Conservation (phyloP, 495 filamentous ascomycete genomes). For the Penicillium subrubescens region DNA sequence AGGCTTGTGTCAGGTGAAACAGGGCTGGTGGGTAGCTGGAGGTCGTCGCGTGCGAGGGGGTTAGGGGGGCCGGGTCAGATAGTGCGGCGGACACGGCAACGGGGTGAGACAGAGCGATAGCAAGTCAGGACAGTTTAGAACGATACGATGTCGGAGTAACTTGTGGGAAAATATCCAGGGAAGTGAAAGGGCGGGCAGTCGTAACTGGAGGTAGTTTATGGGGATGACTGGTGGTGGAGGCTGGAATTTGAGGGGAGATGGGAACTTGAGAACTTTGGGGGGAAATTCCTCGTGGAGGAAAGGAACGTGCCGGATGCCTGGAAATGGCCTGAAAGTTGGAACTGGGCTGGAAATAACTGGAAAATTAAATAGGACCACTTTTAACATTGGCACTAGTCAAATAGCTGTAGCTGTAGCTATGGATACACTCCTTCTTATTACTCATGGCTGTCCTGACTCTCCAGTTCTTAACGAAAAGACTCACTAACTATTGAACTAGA, state of each 20-base stretch:
- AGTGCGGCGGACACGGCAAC: neutral
- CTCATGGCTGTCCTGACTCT: neutral
- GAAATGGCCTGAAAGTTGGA: neutral
- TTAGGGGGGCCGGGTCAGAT: neutral
- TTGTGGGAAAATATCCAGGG: neutral
- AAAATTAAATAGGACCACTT: no score
- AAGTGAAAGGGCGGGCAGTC: neutral
- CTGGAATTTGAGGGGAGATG: slow-evolving; percentile 26
- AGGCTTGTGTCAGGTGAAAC: neutral
- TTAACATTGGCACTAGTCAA: no score
- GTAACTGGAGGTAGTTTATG: neutral
- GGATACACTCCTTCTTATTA: neutral
- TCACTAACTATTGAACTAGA: neutral
- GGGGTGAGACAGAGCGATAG: neutral
- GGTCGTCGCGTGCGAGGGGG: neutral
- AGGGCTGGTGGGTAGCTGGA: neutral
- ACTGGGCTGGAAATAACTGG: neutral
- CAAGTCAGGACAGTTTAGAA: neutral
- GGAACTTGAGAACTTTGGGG: slow-evolving; percentile 15
- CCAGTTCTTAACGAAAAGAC: neutral
- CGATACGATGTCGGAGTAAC: neutral
- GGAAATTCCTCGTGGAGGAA: slow-evolving; percentile 28
- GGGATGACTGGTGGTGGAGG: slow-evolving; percentile 2
- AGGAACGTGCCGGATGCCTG: slow-evolving; percentile 22
- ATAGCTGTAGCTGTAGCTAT: no score